phyloP scores from a whole-genome alignment of 2,329 filamentous ascomycete species.

The Zymoseptoria brevis region DNA sequence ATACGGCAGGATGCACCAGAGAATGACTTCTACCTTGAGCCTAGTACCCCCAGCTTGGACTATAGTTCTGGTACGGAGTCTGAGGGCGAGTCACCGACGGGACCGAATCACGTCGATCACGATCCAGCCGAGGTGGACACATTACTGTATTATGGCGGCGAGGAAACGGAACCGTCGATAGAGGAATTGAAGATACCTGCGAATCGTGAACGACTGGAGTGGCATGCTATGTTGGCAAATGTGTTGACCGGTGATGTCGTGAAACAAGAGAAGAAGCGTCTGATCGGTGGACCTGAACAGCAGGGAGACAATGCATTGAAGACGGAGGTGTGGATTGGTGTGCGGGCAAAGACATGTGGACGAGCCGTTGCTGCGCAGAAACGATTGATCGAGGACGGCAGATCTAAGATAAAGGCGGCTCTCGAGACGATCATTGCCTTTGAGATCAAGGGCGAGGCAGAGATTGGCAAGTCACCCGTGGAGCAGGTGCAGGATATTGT shows the following conservation, averaged over 20 bases:
- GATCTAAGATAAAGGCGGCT: slow-evolving; percentile 61
- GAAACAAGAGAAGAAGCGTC: slow-evolving; percentile 90
- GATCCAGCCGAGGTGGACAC: slow-evolving; percentile 87
- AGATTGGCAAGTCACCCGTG: slow-evolving; percentile 77
- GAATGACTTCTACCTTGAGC: slow-evolving; percentile 64
- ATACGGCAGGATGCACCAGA: slow-evolving; percentile 60
- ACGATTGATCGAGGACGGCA: slow-evolving; percentile 79
- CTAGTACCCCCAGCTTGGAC: slow-evolving; percentile 59
- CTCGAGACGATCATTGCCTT: slow-evolving; percentile 89
- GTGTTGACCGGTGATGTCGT: slow-evolving; percentile 95
- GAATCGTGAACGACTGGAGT: slow-evolving; percentile 85
- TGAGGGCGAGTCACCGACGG: slow-evolving; percentile 83
- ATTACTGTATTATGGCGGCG: slow-evolving; percentile 84
- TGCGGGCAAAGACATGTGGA: slow-evolving; percentile 76
- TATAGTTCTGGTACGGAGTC: slow-evolving; percentile 70
- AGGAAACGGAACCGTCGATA: slow-evolving; percentile 77
- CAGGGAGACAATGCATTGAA: slow-evolving; percentile 61
- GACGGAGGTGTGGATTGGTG: slow-evolving; percentile 76
- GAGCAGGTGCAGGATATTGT: slow-evolving; percentile 88
- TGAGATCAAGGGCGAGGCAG: slow-evolving; percentile 85
- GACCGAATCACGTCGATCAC: slow-evolving; percentile 71
- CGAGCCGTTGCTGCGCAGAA: slow-evolving; percentile 76
- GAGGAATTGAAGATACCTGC: slow-evolving; percentile 84
- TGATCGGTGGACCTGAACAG: slow-evolving; percentile 74
- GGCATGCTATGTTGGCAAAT: slow-evolving; percentile 95